phyloP scores from a whole-genome alignment of 2,329 filamentous ascomycete species.

The Apiospora pterosperma region DNA sequence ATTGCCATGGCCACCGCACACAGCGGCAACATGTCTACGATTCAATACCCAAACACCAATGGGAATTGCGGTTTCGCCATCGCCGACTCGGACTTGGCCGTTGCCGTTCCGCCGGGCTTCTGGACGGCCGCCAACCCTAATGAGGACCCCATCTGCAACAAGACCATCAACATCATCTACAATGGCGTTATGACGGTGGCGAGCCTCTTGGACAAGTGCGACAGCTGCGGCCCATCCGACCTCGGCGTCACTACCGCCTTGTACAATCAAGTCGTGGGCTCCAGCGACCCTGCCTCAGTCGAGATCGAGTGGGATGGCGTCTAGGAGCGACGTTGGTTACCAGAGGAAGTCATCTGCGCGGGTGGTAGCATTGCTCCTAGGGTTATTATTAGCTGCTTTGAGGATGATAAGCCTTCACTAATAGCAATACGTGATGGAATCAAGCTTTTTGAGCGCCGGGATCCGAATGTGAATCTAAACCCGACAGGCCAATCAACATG shows the following conservation, averaged over 20 bases:
- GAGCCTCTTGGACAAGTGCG: conserved; percentile 28
- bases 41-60: too few relatives aligned
- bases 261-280: conserved; percentile 18
- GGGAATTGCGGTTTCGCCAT: neutral
- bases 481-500: neutral
- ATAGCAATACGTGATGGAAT: neutral
- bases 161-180: conserved; percentile 10
- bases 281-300: neutral
- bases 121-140: conserved; percentile 12
- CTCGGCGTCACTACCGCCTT: conserved; percentile 28
- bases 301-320: neutral
- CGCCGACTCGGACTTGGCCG: conserved; percentile 7
- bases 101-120: neutral
- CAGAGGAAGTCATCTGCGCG: too few relatives aligned
- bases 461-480: neutral
- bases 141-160: conserved; percentile 10
- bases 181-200: conserved; percentile 19
- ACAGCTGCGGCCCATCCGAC: conserved; percentile 18
- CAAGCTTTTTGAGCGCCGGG: neutral
- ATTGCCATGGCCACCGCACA: neutral
- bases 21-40: neutral
- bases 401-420: neutral
- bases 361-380: too few relatives aligned
- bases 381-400: too few relatives aligned
- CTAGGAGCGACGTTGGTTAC: neutral